Percentiles rank a stretch among this genome's conserved stretches.
Conservation (phyloP, 148 eudicot genomes). For the Chenopodium formosanum region DNA sequence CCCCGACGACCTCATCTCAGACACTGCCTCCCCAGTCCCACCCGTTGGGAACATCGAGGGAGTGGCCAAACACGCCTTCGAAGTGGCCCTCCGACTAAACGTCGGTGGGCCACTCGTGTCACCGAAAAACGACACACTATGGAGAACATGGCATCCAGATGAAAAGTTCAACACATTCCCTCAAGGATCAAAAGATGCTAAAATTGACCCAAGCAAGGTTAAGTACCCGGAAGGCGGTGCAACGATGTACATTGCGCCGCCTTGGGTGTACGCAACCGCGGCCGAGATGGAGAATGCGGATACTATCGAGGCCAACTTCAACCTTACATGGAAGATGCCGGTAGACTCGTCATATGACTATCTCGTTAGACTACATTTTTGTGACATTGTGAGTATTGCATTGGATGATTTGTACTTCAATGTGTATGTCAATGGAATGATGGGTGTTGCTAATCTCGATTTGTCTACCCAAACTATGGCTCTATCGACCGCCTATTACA, state of each 20-base stretch:
- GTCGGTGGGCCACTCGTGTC: constrained; percentile 53
- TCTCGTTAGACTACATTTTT: constrained; percentile 58
- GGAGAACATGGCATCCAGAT: constrained; percentile 55
- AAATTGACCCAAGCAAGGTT: constrained; percentile 31
- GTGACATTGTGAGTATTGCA: constrained; percentile 50
- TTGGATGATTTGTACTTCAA: constrained; percentile 53
- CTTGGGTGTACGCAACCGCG: constrained; percentile 48
- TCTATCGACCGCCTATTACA: constrained; percentile 52
- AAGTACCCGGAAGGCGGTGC: constrained; percentile 44
- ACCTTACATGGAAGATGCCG: constrained; percentile 52
- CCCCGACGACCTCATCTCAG: constrained; percentile 37
- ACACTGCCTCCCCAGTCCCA: constrained; percentile 37
- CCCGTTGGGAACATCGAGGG: constrained; percentile 29
- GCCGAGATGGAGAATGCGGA: constrained; percentile 43
- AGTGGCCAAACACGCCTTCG: constrained; percentile 32
- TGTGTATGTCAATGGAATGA: constrained; percentile 47
- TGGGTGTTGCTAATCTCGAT: constrained; percentile 47
- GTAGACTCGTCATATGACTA: constrained; percentile 55
- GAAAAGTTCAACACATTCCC: constrained; percentile 35
- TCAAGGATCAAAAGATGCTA: constrained; percentile 35
- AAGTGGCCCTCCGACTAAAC: constrained; percentile 45
- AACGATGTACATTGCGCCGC: constrained; percentile 48
- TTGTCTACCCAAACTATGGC: constrained; percentile 42
- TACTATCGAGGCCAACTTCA: constrained; percentile 35
- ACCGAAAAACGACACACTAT: constrained; percentile 52